Conservation (phyloP, 148 eudicot species). For the Fallopia convolvulus region DNA sequence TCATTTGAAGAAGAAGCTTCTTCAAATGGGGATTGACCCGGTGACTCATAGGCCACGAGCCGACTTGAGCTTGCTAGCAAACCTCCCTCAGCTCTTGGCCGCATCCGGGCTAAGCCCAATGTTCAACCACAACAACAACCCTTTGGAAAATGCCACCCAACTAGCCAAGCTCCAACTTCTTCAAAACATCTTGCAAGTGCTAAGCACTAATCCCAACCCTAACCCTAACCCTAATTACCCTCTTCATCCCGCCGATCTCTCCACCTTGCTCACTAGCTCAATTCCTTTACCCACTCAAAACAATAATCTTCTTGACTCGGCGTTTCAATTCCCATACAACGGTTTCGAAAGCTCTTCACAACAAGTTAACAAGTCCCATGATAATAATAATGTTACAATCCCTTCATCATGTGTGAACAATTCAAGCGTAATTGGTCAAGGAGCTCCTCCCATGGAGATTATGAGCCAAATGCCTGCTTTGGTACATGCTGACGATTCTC, state of each 20-base stretch:
- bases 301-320: background rate
- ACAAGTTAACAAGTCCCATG: background rate
- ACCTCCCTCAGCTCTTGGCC: conserved; percentile 40
- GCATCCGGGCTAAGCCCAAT: conserved; percentile 9
- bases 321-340: background rate
- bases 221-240: conserved; percentile 13
- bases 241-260: background rate
- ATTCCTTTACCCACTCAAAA: background rate
- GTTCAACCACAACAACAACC: background rate
- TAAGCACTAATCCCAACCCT: conserved; percentile 21
- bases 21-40: conserved; percentile 64
- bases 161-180: conserved; percentile 42
- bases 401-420: background rate
- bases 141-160: conserved; percentile 25
- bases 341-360: background rate
- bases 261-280: background rate
- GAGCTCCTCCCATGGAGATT: background rate
- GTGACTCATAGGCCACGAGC: conserved; percentile 49
- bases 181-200: conserved; percentile 34
- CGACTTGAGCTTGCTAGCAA: conserved; percentile 37
- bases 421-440: background rate
- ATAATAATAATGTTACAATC: background rate
- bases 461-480: background rate
- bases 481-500: background rate
- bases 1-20: conserved; percentile 46